These are phyloP conservation scores for Coniella vitis DNA, from an alignment of 2,329 filamentous ascomycete genomes.

Conservation along the genomic window DNA sequence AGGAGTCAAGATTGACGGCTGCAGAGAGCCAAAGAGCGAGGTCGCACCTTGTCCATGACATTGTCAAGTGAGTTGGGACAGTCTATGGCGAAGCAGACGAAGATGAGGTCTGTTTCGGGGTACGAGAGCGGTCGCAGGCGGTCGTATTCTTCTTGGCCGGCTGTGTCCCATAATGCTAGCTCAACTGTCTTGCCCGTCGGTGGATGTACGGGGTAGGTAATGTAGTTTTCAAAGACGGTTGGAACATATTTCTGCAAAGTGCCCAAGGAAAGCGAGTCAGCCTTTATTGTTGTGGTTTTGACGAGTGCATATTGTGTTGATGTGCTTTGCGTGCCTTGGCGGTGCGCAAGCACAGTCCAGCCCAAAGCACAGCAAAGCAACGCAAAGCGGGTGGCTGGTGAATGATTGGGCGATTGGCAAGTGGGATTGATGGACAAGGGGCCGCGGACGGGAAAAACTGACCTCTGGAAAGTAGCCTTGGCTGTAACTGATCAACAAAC, in stretches of 20 bases:
- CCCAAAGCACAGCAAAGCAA: too few species aligned
- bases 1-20: not conserved
- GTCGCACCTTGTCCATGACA: slow-evolving; percentile 89
- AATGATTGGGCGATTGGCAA: not conserved
- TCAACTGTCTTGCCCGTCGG: slow-evolving; percentile 90
- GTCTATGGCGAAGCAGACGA: slow-evolving; percentile 98
- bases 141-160: slow-evolving; percentile 98
- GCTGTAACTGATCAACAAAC: slow-evolving; percentile 95
- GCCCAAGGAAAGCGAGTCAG: too few species aligned
- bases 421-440: too few species aligned
- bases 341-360: not conserved
- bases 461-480: slow-evolving; percentile 99
- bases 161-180: slow-evolving; percentile 95
- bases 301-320: not conserved
- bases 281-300: too few species aligned
- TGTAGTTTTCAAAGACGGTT: slow-evolving; percentile 99
- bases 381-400: not conserved
- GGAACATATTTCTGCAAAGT: slow-evolving; percentile 88
- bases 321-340: not conserved
- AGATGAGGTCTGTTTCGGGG: slow-evolving; percentile 94
- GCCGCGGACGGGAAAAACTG: slow-evolving; percentile 28
- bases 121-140: slow-evolving; percentile 91
- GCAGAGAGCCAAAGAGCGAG: not conserved
- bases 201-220: slow-evolving; percentile 88
- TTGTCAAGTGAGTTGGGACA: slow-evolving; percentile 98